Base-by-base conservation (phyloP, 2,329 filamentous ascomycete genomes). In the Aureobasidium sp. region DNA sequence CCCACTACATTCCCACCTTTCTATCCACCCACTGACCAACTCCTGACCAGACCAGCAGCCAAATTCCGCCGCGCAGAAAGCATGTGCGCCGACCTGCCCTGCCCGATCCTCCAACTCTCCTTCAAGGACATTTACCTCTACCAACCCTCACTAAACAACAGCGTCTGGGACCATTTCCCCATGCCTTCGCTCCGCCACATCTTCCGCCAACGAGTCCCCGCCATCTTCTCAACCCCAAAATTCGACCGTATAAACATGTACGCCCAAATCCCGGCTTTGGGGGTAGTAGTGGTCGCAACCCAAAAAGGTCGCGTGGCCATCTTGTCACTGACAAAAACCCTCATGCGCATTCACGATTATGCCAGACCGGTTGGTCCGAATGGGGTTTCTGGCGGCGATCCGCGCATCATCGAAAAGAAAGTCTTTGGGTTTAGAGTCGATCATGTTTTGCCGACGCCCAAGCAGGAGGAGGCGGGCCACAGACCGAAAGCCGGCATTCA, bases 281-380 rank as follows among this genome's bases (percentile, higher is more conserved):
- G 76, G n/a, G 71, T 90, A 12, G 77, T 90, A 7, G 72, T 88
- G 3, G 70, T 84, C 1, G 87, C 78, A 0, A 84, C 82, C 10
- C 77, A 82, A n/a, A 78, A 77, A 42, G 87, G 87, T 0, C 76
- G 81, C 7, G 85, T 81, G 0, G 75, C 78, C 1, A 70, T 91
- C 2, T 64, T 86, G 50, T 76, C 76, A 1, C 66, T 88, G 22
- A 86, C 84, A 5, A 62, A 65, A 38, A 32, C 62, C 5, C 37
- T 56, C 12, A 42, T 34, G 2, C 16, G 24, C 1, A 22, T 44
- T 22, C 51, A 34, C 24, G 51, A 47, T 5, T 44, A 42, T 11
- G 34, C 24, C 19, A 22, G 16, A n/a, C n/a, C n/a, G n/a, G n/a
- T n/a, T n/a, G n/a, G n/a, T n/a, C n/a, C n/a, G n/a, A n/a, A n/a